A percentile compares a stretch with the other conserved stretches of the same genome.
Evolutionary conservation across 148 eudicot species (phyloP).

Genomic region (Spergularia marina): DNA sequence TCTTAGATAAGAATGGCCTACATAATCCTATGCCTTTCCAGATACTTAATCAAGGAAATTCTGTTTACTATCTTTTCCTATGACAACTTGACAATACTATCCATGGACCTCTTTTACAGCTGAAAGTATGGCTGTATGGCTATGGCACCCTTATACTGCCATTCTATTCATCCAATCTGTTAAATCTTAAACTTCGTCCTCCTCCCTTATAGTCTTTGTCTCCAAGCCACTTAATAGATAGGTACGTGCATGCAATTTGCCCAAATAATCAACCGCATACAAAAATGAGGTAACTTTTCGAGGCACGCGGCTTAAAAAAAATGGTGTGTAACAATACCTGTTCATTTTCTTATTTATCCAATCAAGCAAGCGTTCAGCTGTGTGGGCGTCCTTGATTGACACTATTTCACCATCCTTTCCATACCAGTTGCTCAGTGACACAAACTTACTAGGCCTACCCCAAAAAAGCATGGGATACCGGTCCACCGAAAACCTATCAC

Average conservation of each 20-base stretch:
- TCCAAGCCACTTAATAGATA: too few species aligned
- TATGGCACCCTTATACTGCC: too few species aligned
- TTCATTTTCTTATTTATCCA: conserved; percentile 88
- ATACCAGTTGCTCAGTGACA: conserved; percentile 45
- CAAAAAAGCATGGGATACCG: conserved; percentile 86
- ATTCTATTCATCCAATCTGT: too few species aligned
- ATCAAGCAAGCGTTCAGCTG: conserved; percentile 72
- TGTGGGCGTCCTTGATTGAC: conserved; percentile 58
- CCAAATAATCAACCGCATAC: neutral
- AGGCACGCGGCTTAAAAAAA: neutral
- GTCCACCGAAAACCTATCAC: conserved; percentile 80
- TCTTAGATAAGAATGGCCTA: too few species aligned
- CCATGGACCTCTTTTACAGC: too few species aligned
- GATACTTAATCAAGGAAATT: too few species aligned
- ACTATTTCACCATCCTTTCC: conserved; percentile 60
- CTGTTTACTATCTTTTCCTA: too few species aligned
- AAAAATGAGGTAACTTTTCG: neutral
- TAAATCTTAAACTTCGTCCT: too few species aligned
- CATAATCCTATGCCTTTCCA: too few species aligned
- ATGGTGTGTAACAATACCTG: conserved; percentile 37
- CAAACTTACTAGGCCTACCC: conserved; percentile 73
- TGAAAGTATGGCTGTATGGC: too few species aligned
- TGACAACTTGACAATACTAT: too few species aligned
- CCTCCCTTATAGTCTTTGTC: too few species aligned
- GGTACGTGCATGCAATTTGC: neutral